A percentile compares a stretch with the other conserved stretches of the same genome.
Evolutionary conservation across 768 basidiomycete genomes (phyloP).

Genomic region (Rhodotorula diobovata): DNA sequence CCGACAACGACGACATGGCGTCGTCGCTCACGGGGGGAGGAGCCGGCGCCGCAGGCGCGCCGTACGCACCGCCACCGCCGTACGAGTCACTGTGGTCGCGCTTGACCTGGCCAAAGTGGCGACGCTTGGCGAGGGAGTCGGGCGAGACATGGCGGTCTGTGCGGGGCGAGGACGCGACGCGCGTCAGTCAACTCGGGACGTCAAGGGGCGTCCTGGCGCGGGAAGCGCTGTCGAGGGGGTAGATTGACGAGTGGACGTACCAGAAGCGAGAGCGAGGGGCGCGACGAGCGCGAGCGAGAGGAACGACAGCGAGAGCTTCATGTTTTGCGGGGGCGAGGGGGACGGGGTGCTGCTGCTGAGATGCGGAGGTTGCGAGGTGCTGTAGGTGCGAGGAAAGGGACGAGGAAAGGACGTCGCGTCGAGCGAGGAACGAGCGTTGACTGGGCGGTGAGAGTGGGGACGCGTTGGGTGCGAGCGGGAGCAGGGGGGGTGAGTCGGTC

Average conservation of each 20-base stretch:
- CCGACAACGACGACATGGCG: neutral
- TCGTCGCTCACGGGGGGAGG: neutral
- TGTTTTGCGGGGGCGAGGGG: neutral
- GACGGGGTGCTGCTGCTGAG: neutral
- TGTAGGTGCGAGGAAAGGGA: neutral
- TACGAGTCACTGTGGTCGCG: neutral
- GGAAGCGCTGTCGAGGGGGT: too few species aligned
- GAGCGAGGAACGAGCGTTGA: neutral
- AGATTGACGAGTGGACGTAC: neutral
- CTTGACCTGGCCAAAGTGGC: neutral
- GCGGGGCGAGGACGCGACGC: neutral
- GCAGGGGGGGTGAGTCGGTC: neutral
- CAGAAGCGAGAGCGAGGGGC: neutral
- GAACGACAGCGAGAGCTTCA: neutral
- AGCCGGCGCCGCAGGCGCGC: neutral
- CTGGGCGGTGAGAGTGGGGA: neutral
- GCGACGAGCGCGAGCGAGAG: neutral
- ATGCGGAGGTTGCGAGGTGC: neutral
- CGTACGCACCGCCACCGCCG: neutral
- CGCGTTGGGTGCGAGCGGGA: neutral
- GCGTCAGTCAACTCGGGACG: too few species aligned
- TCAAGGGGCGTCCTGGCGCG: too few species aligned
- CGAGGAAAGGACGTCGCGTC: neutral
- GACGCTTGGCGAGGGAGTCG: neutral
- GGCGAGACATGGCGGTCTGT: neutral